Conservation (phyloP, 345 rosid species). For the Moringa oleifera region DNA sequence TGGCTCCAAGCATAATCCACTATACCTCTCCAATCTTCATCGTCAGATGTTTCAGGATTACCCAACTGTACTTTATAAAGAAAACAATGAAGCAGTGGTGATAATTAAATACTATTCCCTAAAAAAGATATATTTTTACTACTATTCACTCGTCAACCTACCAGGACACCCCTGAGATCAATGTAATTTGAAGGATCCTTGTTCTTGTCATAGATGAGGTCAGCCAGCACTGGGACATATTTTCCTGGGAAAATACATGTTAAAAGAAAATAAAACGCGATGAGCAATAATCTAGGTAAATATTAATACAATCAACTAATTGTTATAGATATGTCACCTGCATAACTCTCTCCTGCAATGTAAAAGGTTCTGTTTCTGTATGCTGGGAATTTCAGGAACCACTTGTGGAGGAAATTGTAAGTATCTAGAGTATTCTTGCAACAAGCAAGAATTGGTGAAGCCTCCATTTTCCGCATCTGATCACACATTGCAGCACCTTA, state of each 20-base stretch:
- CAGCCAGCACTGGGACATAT: conserved; percentile 80
- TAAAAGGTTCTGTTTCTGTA: conserved; percentile 50
- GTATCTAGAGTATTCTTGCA: conserved; percentile 44
- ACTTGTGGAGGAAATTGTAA: conserved; percentile 61
- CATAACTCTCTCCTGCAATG: conserved; percentile 96
- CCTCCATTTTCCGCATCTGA: too few species aligned
- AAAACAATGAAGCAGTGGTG: neutral
- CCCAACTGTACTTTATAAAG: conserved; percentile 45
- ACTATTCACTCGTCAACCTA: too few species aligned
- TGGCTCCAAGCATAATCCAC: conserved; percentile 98
- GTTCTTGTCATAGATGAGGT: conserved; percentile 58
- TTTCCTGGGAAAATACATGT: conserved; percentile 43
- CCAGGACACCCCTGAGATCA: conserved; percentile 82
- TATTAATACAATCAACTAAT: neutral
- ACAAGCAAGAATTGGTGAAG: conserved; percentile 8
- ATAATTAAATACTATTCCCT: conserved; percentile 13
- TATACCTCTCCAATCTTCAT: conserved; percentile 79
- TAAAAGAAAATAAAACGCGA: neutral
- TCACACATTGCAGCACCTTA: too few species aligned
- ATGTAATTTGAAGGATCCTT: conserved; percentile 46
- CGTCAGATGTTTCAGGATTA: conserved; percentile 73
- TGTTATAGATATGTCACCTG: conserved; percentile 66
- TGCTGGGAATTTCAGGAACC: conserved; percentile 74
- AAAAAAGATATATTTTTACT: too few species aligned
- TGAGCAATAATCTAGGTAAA: neutral